Base-by-base conservation (phyloP, 2,329 filamentous ascomycete species). In the Waltergamsia citrina region DNA sequence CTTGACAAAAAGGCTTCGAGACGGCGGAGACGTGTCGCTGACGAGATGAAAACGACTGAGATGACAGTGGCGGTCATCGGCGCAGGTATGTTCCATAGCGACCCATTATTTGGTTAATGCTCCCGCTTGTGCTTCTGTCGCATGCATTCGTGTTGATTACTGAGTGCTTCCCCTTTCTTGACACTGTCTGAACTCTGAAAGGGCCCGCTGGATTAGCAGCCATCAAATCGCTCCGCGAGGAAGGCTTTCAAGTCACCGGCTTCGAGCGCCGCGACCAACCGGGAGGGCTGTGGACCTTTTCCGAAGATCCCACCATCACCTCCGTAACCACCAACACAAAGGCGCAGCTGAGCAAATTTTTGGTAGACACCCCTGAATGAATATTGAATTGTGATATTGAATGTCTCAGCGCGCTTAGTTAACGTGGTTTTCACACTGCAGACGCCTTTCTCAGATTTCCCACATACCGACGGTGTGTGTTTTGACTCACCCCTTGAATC, bases 321-420 rank as follows among this genome's bases (percentile, higher is more conserved):
- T 50, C 46, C 2, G 42, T 39, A 7, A 43, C 43, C 2, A 31
- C 22, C n/a, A 30, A 30, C 15, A 49, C 46, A 3, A 38, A 36
- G 9, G 34, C 43, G 2, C 44, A 50, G 26, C 32, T 48, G 8
- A 49, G 46, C 44, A 49, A 47, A 20, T 51, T 46, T 23, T 21
- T 47, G 7, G 47, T 49, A 19, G 38, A 40, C 31, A 14, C 10
- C 19, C 7, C 10, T 18, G 16, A 6, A 21, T 14, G 9, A 29
- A n/a, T n/a, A 27, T 17, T 19, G 19, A 19, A 23, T 26, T 4
- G 21, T 32, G 23, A 38, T 11, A 24, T 16, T 3, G 5, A 9
- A 15, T 3, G n/a, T n/a, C n/a, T n/a, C n/a, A n/a, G n/a, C n/a
- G n/a, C n/a, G n/a, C n/a, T n/a, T n/a, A n/a, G n/a, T n/a, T n/a